Percentiles rank a stretch among this genome's conserved stretches.
Conservation (phyloP, 305 asterid genomes). For the Solanum hybrid region DNA sequence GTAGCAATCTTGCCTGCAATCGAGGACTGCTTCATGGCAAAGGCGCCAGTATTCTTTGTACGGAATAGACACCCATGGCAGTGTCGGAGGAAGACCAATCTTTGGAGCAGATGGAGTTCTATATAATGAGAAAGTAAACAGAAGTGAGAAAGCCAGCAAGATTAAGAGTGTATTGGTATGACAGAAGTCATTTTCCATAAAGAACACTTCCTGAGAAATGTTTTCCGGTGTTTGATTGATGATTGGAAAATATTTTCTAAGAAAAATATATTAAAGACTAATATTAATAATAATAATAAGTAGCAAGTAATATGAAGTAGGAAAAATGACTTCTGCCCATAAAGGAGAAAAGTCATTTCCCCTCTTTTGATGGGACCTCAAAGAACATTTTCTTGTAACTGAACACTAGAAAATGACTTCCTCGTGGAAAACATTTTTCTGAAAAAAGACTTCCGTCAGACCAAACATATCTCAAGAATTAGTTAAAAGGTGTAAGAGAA, state of each 20-base stretch:
- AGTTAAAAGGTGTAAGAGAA: background rate
- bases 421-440: background rate
- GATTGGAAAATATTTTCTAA: background rate
- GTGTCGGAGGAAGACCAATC: constrained; percentile 33
- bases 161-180: background rate
- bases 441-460: background rate
- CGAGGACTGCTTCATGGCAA: constrained; percentile 48
- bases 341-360: background rate
- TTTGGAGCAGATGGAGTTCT: constrained; percentile 44
- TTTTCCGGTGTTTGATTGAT: background rate
- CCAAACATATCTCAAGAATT: background rate
- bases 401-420: background rate
- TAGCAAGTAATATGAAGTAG: background rate
- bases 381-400: background rate
- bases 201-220: background rate
- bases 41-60: constrained; percentile 71
- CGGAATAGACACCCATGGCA: constrained; percentile 69
- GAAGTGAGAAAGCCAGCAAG: background rate
- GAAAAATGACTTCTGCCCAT: background rate
- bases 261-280: background rate
- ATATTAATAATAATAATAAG: background rate
- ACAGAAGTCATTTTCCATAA: background rate
- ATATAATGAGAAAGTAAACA: constrained; percentile 1
- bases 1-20: constrained; percentile 35
- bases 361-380: background rate